A percentile compares a stretch with the other conserved stretches of the same genome.
phyloP scores from a whole-genome alignment of 371 early-diverging fungal genomes.

The Mortierella sp. region DNA sequence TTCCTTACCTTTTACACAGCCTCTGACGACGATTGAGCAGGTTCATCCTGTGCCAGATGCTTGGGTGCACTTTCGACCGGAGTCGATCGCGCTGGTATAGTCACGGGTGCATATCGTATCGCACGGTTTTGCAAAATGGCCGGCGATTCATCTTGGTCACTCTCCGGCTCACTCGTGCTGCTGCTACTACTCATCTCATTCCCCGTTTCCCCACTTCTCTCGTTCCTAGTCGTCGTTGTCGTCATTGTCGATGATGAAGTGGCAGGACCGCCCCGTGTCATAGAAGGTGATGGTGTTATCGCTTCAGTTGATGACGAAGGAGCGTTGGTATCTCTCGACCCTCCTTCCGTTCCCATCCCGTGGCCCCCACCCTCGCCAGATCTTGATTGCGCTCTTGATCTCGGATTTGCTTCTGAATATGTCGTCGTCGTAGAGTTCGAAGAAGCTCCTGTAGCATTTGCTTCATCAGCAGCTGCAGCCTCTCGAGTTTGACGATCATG shows the following conservation, averaged over 20 bases:
- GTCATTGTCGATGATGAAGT: background rate
- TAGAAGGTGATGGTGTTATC: no score
- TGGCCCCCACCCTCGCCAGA: no score
- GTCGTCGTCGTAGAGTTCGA: no score
- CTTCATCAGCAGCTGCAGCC: slow-evolving; percentile 18
- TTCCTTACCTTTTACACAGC: no score
- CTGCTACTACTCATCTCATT: no score
- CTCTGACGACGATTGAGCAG: slow-evolving; percentile 15
- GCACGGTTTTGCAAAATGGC: slow-evolving; percentile 35
- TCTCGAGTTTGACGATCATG: slow-evolving; percentile 57
- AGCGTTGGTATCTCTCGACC: no score
- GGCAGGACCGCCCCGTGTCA: no score
- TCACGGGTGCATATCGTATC: slow-evolving; percentile 22
- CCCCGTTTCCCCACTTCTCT: background rate
- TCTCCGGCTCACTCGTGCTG: slow-evolving; percentile 15
- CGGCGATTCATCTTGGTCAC: slow-evolving; percentile 35
- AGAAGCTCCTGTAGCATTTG: slow-evolving; percentile 4
- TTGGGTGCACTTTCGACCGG: slow-evolving; percentile 21
- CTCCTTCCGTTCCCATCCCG: no score
- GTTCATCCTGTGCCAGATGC: slow-evolving; percentile 27
- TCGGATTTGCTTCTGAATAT: no score
- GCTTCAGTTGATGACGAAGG: no score
- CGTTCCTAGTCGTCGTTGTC: slow-evolving; percentile 6
- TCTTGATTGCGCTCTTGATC: no score
- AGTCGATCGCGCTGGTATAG: slow-evolving; percentile 15